A percentile compares a stretch with the other conserved stretches of the same genome.
phyloP scores from a whole-genome alignment of 192 early-diverging fungal species.

The Linderina pennispora region DNA sequence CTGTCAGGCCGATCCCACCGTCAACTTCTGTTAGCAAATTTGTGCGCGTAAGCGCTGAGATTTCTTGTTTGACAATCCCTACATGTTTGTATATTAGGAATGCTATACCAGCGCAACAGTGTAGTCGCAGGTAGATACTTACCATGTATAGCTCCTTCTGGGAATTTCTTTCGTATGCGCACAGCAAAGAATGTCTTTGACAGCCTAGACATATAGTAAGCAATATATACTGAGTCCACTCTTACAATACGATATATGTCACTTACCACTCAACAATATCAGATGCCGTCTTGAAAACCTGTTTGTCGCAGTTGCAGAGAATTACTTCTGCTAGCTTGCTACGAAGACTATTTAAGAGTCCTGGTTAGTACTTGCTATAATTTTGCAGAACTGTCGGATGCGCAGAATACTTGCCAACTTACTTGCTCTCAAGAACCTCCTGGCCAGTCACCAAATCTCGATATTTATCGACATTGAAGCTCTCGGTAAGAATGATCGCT shows the following conservation, averaged over 20 bases:
- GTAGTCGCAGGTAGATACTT: too few relatives aligned
- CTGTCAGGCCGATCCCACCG: neutral
- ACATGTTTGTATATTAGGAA: too few relatives aligned
- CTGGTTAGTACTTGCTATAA: too few relatives aligned
- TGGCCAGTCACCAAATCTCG: conserved; percentile 52
- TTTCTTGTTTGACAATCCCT: conserved; percentile 1
- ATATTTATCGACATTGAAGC: conserved; percentile 35
- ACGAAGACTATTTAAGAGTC: too few relatives aligned
- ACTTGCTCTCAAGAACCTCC: conserved; percentile 62
- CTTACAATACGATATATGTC: too few relatives aligned
- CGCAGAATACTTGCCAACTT: too few relatives aligned
- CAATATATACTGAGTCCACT: too few relatives aligned
- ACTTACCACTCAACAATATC: conserved; percentile 16
- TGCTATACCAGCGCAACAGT: too few relatives aligned
- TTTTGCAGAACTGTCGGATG: too few relatives aligned
- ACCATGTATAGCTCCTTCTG: too few relatives aligned
- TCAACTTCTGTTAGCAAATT: neutral
- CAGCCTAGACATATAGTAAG: conserved; percentile 33
- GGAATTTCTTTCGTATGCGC: conserved; percentile 10
- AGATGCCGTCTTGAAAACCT: conserved; percentile 23
- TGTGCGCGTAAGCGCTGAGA: neutral
- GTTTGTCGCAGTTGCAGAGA: too few relatives aligned
- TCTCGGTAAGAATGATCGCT: conserved; percentile 60
- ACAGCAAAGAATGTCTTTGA: conserved; percentile 10
- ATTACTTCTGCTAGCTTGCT: too few relatives aligned